Base-by-base conservation (phyloP, 805 yeast species). In the Starmera pachycereana region DNA sequence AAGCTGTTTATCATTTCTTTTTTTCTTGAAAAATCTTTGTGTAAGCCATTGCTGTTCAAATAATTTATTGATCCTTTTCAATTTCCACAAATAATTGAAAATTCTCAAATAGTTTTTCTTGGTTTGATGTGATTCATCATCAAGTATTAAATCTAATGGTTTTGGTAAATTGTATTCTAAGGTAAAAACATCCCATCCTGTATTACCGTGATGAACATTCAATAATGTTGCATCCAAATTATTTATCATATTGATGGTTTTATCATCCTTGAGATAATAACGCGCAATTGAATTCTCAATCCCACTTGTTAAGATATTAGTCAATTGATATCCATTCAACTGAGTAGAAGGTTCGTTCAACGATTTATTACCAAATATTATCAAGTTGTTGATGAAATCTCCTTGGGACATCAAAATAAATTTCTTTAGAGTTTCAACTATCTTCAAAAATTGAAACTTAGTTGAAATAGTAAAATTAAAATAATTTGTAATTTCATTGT, bases 141-240 rank as follows among this genome's bases (percentile, higher is more conserved):
- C 63, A 13, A 90, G 63, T 4, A 83, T 68, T 25, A 71, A 63
- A 8, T 75, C 66, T 34, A 82, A 55, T 1, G 83, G 83, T 12
- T 65, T 48, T 10, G 56, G 69, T 10, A 75, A 51, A 40, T 72
- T 65, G 57, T 84, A 92, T 53, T 88, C 97, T 31, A 89, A 62
- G 0, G 96, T 86, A 56, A 90, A 89, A 2, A 84, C 87, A 54
- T 89, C 95, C 96, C 96, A 89, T 1, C 96, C 96, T 38, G 76
- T 61, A 27, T 78, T 74, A 0, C 86, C 81, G 48, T 80, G 85
- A 4, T 79, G 79, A 37, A 81, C 61, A 43, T 82, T 87, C 37
- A 89, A 65, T 18, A 89, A 68, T 35, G 96, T 66, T 0, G 96
- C 96, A 64, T 92, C 97, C 11, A 90, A 55, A 38, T 84, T 61